Percentiles rank a stretch among this genome's conserved stretches.
Evolutionary conservation across 129 eudicot species (phyloP).

Genomic region (Gnaphalium uliginosum): DNA sequence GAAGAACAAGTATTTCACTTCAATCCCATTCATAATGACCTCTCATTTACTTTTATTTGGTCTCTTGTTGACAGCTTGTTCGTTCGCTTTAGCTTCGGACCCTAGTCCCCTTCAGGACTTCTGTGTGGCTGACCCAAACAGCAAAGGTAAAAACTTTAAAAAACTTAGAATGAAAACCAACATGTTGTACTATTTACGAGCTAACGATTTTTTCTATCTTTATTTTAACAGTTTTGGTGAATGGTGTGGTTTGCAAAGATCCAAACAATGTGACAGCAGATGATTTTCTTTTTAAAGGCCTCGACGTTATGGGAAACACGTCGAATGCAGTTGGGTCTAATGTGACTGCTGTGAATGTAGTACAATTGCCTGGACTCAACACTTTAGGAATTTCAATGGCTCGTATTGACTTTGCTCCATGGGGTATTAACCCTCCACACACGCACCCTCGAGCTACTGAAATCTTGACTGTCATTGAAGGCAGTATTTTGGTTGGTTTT

Average conservation of each 20-base stretch:
- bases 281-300: conserved; percentile 40
- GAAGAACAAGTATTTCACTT: background rate
- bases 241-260: conserved; percentile 36
- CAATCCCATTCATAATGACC: background rate
- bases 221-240: conserved; percentile 13
- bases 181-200: background rate
- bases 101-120: conserved; percentile 41
- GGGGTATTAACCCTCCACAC: conserved; percentile 45
- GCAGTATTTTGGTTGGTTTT: conserved; percentile 36
- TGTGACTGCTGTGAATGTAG: conserved; percentile 29
- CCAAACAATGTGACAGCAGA: conserved; percentile 19
- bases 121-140: conserved; percentile 35
- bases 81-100: conserved; percentile 29
- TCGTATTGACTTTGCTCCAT: conserved; percentile 42
- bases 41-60: conserved; percentile 25
- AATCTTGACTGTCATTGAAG: conserved; percentile 37
- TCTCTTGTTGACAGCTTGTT: conserved; percentile 22
- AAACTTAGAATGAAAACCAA: background rate
- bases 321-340: conserved; percentile 34
- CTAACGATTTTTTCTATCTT: background rate
- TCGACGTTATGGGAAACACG: conserved; percentile 29
- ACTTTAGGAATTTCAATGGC: conserved; percentile 46
- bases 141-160: conserved; percentile 12
- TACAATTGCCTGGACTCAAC: conserved; percentile 40
- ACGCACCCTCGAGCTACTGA: conserved; percentile 44